These are phyloP conservation scores for Betula pendula DNA, from an alignment of 306 rosid species.

Conservation along the genomic window DNA sequence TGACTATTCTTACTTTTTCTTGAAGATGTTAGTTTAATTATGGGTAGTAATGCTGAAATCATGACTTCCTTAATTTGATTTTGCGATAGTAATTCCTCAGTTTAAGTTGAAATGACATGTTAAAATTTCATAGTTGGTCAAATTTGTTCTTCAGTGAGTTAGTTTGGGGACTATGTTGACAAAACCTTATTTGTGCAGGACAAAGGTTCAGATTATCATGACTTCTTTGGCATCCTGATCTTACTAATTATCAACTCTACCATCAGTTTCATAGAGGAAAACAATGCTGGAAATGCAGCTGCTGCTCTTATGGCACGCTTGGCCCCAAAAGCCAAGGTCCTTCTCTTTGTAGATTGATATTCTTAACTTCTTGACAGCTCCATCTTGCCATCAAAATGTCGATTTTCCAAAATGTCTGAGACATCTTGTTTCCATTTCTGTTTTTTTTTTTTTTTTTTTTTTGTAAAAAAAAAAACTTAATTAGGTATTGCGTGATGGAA, in stretches of 20 bases:
- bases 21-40: no score
- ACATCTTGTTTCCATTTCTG: not conserved
- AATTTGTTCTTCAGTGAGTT: not conserved
- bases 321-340: constrained; percentile 72
- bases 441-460: constrained; percentile 3
- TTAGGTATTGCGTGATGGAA: constrained; percentile 66
- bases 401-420: not conserved
- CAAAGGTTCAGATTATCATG: constrained; percentile 49
- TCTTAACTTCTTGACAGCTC: constrained; percentile 2
- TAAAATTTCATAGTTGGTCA: not conserved
- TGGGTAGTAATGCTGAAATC: not conserved
- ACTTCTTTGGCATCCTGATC: constrained; percentile 61
- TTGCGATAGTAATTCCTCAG: not conserved
- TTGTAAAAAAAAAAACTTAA: not conserved
- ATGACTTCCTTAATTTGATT: not conserved
- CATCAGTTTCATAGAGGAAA: constrained; percentile 78
- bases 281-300: constrained; percentile 85
- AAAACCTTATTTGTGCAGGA: constrained; percentile 32
- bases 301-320: constrained; percentile 65
- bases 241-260: constrained; percentile 68
- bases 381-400: not conserved
- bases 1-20: no score
- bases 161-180: constrained; percentile 4
- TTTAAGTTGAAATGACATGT: constrained; percentile 10
- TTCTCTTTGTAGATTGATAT: constrained; percentile 16